Evolutionary conservation across 2,329 filamentous ascomycete species (phyloP).

Genomic region (Fusarium gaditjirri): DNA sequence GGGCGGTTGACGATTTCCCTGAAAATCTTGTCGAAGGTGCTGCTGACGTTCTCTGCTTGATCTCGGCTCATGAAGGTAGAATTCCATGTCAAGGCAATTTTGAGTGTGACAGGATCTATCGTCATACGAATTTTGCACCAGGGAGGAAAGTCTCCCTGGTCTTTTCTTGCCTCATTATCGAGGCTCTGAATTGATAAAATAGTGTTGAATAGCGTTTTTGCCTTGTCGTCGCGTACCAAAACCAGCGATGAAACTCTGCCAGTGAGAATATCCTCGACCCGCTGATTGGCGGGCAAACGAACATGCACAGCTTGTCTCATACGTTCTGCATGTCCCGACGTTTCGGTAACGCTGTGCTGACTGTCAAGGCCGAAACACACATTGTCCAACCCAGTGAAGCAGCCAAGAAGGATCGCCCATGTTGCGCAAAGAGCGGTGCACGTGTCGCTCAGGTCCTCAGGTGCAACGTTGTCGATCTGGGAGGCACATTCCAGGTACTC

Average conservation of each 20-base stretch:
- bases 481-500: not conserved
- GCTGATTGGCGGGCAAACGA: conserved; percentile 11
- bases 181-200: conserved; percentile 47
- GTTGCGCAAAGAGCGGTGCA: conserved; percentile 19
- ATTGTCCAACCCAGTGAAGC: conserved; percentile 37
- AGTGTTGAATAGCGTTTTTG: conserved; percentile 56
- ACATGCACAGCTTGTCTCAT: not conserved
- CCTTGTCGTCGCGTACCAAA: not conserved
- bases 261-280: not conserved
- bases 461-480: not conserved
- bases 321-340: not conserved
- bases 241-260: not conserved
- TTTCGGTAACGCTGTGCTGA: not conserved
- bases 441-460: not conserved
- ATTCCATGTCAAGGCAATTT: conserved; percentile 47
- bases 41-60: conserved; percentile 58
- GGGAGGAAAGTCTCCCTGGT: conserved; percentile 11
- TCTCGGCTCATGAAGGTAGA: conserved; percentile 52
- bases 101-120: conserved; percentile 29
- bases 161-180: conserved; percentile 40
- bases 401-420: conserved; percentile 33
- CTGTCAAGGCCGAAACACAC: conserved; percentile 33
- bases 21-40: conserved; percentile 62
- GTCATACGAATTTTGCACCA: conserved; percentile 37
- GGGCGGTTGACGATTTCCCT: conserved; percentile 53